These are phyloP conservation scores for Balamuthia mandrillaris DNA, from an alignment of 208 protist species.

Conservation along the genomic window DNA sequence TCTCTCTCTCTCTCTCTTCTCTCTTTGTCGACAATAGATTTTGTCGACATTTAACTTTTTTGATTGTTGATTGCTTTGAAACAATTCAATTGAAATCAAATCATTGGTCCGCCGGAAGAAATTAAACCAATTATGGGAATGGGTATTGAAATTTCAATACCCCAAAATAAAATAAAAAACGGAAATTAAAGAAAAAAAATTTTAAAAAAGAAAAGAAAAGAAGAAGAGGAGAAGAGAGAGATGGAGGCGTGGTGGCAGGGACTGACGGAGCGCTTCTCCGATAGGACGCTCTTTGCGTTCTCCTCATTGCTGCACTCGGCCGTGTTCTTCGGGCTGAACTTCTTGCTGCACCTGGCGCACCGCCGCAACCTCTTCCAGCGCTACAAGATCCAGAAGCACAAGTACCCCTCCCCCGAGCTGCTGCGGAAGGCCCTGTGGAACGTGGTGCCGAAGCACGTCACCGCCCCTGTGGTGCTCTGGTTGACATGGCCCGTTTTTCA, in stretches of 20 bases:
- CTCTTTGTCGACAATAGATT: too few relatives aligned
- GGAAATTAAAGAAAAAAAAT: too few relatives aligned
- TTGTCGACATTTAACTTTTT: too few relatives aligned
- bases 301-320: not conserved
- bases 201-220: not conserved
- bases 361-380: not conserved
- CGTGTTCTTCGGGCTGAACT: not conserved
- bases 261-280: not conserved
- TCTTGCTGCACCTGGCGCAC: not conserved
- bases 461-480: not conserved
- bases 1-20: too few relatives aligned
- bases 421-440: not conserved
- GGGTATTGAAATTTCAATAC: not conserved
- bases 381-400: slow-evolving; percentile 9
- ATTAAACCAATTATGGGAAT: not conserved
- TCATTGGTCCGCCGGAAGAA: too few relatives aligned
- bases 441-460: not conserved
- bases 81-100: too few relatives aligned
- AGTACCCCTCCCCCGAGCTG: not conserved
- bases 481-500: not conserved
- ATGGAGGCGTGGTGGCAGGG: not conserved
- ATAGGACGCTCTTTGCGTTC: not conserved
- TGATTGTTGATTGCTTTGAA: too few relatives aligned
- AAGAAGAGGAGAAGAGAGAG: not conserved
- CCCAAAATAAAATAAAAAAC: not conserved